These are phyloP conservation scores for Alternaria incomplexa DNA, from an alignment of 2,329 filamentous ascomycete genomes.

Conservation along the genomic window DNA sequence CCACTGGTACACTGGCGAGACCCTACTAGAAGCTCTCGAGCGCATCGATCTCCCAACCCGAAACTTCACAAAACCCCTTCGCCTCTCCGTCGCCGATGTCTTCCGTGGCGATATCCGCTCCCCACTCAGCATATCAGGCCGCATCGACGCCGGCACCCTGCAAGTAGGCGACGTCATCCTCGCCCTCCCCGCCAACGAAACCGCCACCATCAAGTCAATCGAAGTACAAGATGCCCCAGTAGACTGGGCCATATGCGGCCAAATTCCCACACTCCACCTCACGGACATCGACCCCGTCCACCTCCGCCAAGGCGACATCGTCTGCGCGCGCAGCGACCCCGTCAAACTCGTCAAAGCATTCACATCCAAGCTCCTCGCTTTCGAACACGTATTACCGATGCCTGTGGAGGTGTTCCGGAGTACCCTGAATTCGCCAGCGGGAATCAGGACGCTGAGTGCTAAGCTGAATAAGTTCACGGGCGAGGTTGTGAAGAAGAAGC, in stretches of 20 bases:
- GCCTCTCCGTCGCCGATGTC: slow-evolving; percentile 86
- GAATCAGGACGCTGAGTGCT: slow-evolving; percentile 73
- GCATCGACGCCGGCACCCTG: slow-evolving; percentile 81
- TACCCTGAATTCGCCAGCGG: slow-evolving; percentile 77
- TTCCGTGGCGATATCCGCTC: slow-evolving; percentile 81
- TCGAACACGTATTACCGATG: slow-evolving; percentile 89
- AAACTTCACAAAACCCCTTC: slow-evolving; percentile 77
- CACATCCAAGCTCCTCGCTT: slow-evolving; percentile 83
- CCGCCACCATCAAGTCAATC: slow-evolving; percentile 79
- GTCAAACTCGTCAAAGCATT: slow-evolving; percentile 76
- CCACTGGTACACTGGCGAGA: slow-evolving; percentile 81
- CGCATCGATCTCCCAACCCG: slow-evolving; percentile 75
- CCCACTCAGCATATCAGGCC: slow-evolving; percentile 82
- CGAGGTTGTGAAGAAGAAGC: slow-evolving; percentile 78
- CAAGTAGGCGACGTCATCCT: slow-evolving; percentile 83
- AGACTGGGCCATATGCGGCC: slow-evolving; percentile 92
- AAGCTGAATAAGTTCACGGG: slow-evolving; percentile 81
- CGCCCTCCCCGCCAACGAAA: slow-evolving; percentile 81
- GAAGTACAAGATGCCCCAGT: slow-evolving; percentile 74
- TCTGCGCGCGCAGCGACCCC: slow-evolving; percentile 73
- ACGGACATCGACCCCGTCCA: slow-evolving; percentile 84
- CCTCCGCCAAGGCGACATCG: slow-evolving; percentile 77
- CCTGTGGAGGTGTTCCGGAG: slow-evolving; percentile 88
- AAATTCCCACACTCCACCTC: slow-evolving; percentile 85
- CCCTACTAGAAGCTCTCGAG: slow-evolving; percentile 84